Evolutionary conservation across 768 basidiomycete species (phyloP), one percentile per base, ranked within the genome.

Genomic region (Collybia mongolica): DNA sequence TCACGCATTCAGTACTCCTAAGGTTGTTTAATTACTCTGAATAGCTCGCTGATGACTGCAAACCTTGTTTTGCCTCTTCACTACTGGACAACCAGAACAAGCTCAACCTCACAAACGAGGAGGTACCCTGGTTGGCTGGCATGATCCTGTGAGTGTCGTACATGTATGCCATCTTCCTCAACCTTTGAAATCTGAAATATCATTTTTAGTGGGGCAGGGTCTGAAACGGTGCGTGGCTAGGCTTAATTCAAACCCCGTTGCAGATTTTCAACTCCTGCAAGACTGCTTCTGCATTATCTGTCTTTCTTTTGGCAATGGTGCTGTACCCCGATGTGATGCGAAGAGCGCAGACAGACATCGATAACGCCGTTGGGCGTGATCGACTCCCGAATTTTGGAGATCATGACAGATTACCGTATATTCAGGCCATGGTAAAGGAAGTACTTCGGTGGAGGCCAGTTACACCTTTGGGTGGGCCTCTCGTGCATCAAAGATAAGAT

Each of bases 311-410:
- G 8, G 46, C 46, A 12, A 48, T 48, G 46, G n/a, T 24, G 18
- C 37, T 37, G 17, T 48, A 48, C 18, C 46, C 46, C 35, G 19
- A 48, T 9, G 24, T 48, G 9, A 48, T 48, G 46, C 46, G 46
- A 3, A 39, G 22, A 19, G 46, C 46, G 11, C 46, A 48, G 24
- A 29, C 46, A 14, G 35, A 48, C 17, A 22, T 48, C 22, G 46
- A 48, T 18, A 9, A 11, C 6, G 46, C 39, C 17, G 24, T 48
- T 23, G 46, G 46, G 6, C 46, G 37, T 15, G 46, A 48, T 14
- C 46, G 46, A 5, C 19, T 48, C 19, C 46, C 46, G 2, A 48
- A 26, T 12, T 48, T 48, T 23, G 46, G 28, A 35, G 46, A 48
- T n/a, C n/a, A 24, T 12, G 35, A 35, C 19, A 2, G 39, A 17